Percentiles rank a stretch among this genome's conserved stretches.
These are phyloP conservation scores for Rhipidocladum racemiflorum DNA, from an alignment of 176 grass and related monocot species.

Conservation along the genomic window DNA sequence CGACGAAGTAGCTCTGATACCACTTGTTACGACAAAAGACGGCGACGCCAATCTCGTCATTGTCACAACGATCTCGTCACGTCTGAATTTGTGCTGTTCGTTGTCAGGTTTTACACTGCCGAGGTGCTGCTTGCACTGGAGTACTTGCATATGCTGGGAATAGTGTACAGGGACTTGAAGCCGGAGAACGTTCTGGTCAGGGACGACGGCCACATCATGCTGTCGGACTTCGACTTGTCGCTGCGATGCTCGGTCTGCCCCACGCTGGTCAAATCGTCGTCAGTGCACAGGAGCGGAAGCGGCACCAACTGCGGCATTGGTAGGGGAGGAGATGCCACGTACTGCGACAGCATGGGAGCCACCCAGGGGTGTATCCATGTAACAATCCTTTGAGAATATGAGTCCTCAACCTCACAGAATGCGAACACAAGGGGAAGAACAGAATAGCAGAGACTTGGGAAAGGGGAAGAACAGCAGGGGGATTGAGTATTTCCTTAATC, in stretches of 20 bases:
- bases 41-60: neutral
- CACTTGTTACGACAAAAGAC: neutral
- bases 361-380: conserved; percentile 27
- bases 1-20: neutral
- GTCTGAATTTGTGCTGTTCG: neutral
- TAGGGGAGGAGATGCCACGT: neutral
- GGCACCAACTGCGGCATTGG: neutral
- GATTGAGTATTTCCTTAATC: too few relatives aligned
- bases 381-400: too few relatives aligned
- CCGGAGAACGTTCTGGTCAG: conserved; percentile 46
- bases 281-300: neutral
- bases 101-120: conserved; percentile 34
- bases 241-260: conserved; percentile 45
- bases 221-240: conserved; percentile 47
- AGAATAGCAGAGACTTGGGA: too few relatives aligned
- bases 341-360: neutral
- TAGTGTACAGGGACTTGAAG: too few relatives aligned
- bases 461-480: too few relatives aligned
- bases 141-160: conserved; percentile 48
- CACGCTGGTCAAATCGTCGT: conserved; percentile 39
- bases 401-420: too few relatives aligned
- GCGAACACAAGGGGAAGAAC: too few relatives aligned
- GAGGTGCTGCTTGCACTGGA: conserved; percentile 46
- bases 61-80: neutral
- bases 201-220: conserved; percentile 49